Conservation (phyloP, 2,329 filamentous ascomycete genomes). For the Xylariaceae sp. region DNA sequence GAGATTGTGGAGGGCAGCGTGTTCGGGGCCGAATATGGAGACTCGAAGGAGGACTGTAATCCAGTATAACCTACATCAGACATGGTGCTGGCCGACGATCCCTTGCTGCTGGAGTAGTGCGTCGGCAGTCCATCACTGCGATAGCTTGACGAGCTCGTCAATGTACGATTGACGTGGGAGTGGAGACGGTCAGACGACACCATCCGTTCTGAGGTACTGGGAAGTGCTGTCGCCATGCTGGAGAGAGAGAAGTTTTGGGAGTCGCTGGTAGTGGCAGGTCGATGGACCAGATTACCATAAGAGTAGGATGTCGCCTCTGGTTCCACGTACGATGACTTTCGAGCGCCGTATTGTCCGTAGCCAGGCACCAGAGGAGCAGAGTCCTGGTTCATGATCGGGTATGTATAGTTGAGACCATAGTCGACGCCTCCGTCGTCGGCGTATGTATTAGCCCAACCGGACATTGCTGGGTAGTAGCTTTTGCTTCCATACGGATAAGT, state of each 20-base stretch:
- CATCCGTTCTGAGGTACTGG: constrained; percentile 29
- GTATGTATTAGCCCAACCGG: constrained; percentile 36
- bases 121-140: constrained; percentile 26
- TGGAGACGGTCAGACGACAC: constrained; percentile 32
- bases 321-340: constrained; percentile 37
- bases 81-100: constrained; percentile 18
- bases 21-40: constrained; percentile 19
- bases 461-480: constrained; percentile 34
- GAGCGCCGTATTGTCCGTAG: constrained; percentile 30
- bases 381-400: constrained; percentile 37
- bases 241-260: constrained; percentile 41
- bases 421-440: constrained; percentile 36
- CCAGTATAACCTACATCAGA: constrained; percentile 30
- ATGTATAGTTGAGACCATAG: constrained; percentile 34
- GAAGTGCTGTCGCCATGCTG: constrained; percentile 40
- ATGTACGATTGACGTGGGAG: constrained; percentile 33
- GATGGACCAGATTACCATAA: constrained; percentile 38
- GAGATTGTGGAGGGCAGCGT: constrained; percentile 16
- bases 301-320: constrained; percentile 31
- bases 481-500: constrained; percentile 33
- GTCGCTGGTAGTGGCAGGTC: constrained; percentile 33
- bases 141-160: constrained; percentile 32
- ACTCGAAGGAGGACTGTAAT: constrained; percentile 25
- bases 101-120: constrained; percentile 24
- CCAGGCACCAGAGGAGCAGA: constrained; percentile 31